Base-by-base conservation (phyloP, 1,284 basidiomycete species). In the Leccinum solheimii region DNA sequence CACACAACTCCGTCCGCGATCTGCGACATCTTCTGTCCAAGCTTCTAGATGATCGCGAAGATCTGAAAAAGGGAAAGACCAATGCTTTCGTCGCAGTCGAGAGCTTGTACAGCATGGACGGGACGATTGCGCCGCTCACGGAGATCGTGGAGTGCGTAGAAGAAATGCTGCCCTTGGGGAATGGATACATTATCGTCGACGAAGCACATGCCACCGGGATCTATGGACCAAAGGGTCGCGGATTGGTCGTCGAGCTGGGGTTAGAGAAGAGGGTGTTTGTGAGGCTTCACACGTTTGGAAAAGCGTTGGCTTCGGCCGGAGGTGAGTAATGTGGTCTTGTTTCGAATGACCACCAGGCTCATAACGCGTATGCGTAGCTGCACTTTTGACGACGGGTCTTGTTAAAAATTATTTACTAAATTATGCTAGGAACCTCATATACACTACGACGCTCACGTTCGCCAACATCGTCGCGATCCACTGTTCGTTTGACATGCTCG, bases 61-160 rank as follows among this genome's bases (percentile, higher is more conserved):
- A 71, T 10, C 59, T 87, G n/a, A 67, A 78, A 71, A 56, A 32
- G 2, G 74, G 72, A 0, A 63, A 70, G 14, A 66, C 59, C 61
- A 90, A 81, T 63, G 78, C 90, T 8, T 91, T 94, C 66, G 72
- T 98, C n/a, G 88, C 92, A 0, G 86, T 97, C 16, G 96, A 98
- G 79, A 88, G 86, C 50, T 76, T 98, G 59, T 98, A 98, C 72
- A 94, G 91, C 63, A 98, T 98, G 96, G 96, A 98, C 69, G 96
- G 96, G 16, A 96, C 95, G 54, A 82, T 96, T 62, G 85, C 92
- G 1, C 94, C 94, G 1, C 79, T 98, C 14, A 64, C 65, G 6
- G 81, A 85, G 38, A 87, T 97, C 59, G 81, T 87, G 14, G 80
- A 83, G 14, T 68, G 81, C 3, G 69, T 91, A 45, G 87, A 90